phyloP scores from a whole-genome alignment of 139 green algal genomes.

The Volvox africanus region DNA sequence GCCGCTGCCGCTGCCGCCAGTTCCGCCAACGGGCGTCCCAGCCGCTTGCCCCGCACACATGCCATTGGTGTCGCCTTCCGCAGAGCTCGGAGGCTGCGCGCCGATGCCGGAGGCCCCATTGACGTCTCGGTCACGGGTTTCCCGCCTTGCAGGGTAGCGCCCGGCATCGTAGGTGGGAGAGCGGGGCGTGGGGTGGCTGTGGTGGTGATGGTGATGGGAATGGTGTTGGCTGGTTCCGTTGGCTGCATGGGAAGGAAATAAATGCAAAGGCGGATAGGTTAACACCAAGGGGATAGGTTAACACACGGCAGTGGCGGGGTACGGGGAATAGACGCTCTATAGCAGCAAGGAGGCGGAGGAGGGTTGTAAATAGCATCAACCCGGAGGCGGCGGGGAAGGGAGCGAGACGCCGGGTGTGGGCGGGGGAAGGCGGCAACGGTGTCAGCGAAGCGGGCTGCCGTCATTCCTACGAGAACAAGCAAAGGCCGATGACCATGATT shows the following conservation, averaged over 20 bases:
- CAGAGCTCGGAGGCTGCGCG: neutral
- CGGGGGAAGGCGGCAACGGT: too few species aligned
- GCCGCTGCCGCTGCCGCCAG: neutral
- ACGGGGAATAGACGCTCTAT: too few species aligned
- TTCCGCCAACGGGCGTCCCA: neutral
- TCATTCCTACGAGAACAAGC: too few species aligned
- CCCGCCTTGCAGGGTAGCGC: conserved; percentile 8
- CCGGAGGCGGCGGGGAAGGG: too few species aligned
- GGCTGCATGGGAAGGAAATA: neutral
- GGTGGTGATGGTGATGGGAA: conserved; percentile 24
- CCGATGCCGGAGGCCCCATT: conserved; percentile 43
- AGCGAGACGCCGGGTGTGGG: too few species aligned
- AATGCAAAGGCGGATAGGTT: neutral
- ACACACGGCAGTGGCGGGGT: too few species aligned
- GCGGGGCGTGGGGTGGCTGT: neutral
- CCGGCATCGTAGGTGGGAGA: conserved; percentile 3
- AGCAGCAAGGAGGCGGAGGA: too few species aligned
- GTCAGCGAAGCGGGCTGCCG: too few species aligned
- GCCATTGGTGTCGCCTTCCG: conserved; percentile 25
- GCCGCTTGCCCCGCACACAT: neutral
- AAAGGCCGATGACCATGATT: too few species aligned
- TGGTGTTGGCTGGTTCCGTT: conserved; percentile 40
- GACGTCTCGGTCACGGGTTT: conserved; percentile 34
- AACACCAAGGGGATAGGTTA: too few species aligned
- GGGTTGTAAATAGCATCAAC: too few species aligned